Conservation (phyloP, 257 asterid species). For the Coffea eugenioides region DNA sequence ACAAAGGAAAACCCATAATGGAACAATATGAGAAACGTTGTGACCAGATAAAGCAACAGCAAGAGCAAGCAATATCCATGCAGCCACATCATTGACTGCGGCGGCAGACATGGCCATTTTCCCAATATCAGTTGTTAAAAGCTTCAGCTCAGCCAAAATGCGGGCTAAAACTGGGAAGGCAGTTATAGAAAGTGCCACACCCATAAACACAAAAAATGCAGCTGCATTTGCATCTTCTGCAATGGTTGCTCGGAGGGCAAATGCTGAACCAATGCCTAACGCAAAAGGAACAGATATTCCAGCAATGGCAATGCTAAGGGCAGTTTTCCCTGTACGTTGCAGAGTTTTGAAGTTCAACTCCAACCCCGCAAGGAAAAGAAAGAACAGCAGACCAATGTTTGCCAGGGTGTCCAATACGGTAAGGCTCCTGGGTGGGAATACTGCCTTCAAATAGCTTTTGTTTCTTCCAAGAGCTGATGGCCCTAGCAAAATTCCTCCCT, state of each 20-base stretch:
- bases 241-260: constrained; percentile 46
- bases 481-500: constrained; percentile 88
- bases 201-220: constrained; percentile 73
- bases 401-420: constrained; percentile 81
- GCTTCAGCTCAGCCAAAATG: constrained; percentile 79
- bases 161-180: constrained; percentile 88
- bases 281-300: constrained; percentile 70
- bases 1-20: constrained; percentile 66
- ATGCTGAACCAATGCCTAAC: constrained; percentile 73
- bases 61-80: constrained; percentile 76
- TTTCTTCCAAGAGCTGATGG: constrained; percentile 83
- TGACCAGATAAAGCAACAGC: constrained; percentile 71
- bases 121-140: constrained; percentile 76
- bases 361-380: constrained; percentile 69
- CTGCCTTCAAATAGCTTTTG: constrained; percentile 38
- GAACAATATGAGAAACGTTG: constrained; percentile 46
- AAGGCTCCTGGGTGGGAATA: constrained; percentile 63
- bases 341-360: constrained; percentile 59
- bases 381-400: constrained; percentile 74
- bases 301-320: constrained; percentile 65
- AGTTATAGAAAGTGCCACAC: constrained; percentile 84
- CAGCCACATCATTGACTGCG: constrained; percentile 80
- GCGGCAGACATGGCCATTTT: constrained; percentile 83
- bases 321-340: constrained; percentile 55
- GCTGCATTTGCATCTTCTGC: constrained; percentile 39